Percentiles rank a stretch among this genome's conserved stretches.
Conservation (phyloP, 2,329 filamentous ascomycete species). For the Botrytis pseudocinerea region DNA sequence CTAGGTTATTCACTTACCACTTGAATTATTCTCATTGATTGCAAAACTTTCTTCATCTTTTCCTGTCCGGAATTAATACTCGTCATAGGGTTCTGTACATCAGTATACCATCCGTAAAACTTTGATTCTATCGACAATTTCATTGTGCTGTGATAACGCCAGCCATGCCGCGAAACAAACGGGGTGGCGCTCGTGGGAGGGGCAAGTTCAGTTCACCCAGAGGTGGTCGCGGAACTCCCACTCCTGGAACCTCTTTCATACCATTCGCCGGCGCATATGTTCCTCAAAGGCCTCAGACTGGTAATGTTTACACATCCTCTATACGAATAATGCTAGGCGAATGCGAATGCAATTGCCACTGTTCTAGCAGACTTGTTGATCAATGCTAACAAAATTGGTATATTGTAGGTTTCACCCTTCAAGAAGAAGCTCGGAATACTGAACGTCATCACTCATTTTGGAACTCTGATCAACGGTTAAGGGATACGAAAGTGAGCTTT, state of each 20-base stretch:
- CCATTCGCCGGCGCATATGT: conserved; percentile 31
- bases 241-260: conserved; percentile 28
- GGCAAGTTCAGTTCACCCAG: conserved; percentile 26
- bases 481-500: conserved; percentile 58
- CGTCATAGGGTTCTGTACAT: not conserved
- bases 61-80: not conserved
- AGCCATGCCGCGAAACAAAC: conserved; percentile 33
- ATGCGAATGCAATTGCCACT: not conserved
- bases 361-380: not conserved
- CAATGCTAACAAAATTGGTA: not conserved
- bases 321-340: not conserved
- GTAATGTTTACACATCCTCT: conserved; percentile 23
- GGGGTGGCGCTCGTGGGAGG: conserved; percentile 22
- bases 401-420: conserved; percentile 43
- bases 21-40: not conserved
- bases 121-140: not conserved
- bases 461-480: conserved; percentile 51
- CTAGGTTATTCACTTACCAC: not conserved
- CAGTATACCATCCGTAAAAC: too few relatives aligned
- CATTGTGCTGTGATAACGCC: not conserved
- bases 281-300: conserved; percentile 26
- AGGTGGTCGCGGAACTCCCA: conserved; percentile 22
- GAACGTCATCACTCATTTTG: conserved; percentile 50
- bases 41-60: not conserved
- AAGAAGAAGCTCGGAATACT: conserved; percentile 60